A percentile compares a stretch with the other conserved stretches of the same genome.
phyloP scores from a whole-genome alignment of 2,329 filamentous ascomycete genomes.

The Gnomoniopsis sp. region DNA sequence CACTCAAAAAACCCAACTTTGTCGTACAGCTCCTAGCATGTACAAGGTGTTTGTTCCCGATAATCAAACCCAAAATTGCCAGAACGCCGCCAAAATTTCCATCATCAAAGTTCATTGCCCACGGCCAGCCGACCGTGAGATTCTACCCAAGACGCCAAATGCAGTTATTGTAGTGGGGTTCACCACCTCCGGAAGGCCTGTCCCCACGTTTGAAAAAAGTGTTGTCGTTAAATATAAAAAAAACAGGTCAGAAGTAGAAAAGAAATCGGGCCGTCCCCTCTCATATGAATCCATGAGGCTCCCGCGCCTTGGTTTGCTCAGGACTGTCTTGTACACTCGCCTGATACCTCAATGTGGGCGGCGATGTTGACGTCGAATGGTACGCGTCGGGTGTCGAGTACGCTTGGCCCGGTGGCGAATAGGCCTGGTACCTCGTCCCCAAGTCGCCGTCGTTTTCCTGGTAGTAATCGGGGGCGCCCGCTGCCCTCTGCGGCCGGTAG shows the following conservation, averaged over 20 bases:
- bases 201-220: too few relatives aligned
- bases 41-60: too few relatives aligned
- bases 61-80: too few relatives aligned
- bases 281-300: not conserved
- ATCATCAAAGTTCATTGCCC: too few relatives aligned
- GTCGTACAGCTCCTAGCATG: too few relatives aligned
- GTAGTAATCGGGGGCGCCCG: not conserved
- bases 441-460: conserved; percentile 11
- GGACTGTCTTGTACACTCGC: not conserved
- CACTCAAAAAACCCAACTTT: too few relatives aligned
- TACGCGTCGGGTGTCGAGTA: not conserved
- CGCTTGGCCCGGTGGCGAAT: not conserved
- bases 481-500: conserved; percentile 4
- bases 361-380: not conserved
- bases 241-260: not conserved
- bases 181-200: too few relatives aligned
- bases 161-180: too few relatives aligned
- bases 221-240: too few relatives aligned
- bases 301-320: not conserved
- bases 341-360: not conserved
- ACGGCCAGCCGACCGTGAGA: too few relatives aligned
- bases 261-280: not conserved
- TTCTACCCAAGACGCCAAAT: too few relatives aligned
- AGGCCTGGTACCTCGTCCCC: conserved; percentile 3
- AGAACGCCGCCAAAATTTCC: too few relatives aligned